Evolutionary conservation across 768 basidiomycete genomes (phyloP), one percentile per base, ranked within the genome.

Genomic region (Lentinula aciculospora): DNA sequence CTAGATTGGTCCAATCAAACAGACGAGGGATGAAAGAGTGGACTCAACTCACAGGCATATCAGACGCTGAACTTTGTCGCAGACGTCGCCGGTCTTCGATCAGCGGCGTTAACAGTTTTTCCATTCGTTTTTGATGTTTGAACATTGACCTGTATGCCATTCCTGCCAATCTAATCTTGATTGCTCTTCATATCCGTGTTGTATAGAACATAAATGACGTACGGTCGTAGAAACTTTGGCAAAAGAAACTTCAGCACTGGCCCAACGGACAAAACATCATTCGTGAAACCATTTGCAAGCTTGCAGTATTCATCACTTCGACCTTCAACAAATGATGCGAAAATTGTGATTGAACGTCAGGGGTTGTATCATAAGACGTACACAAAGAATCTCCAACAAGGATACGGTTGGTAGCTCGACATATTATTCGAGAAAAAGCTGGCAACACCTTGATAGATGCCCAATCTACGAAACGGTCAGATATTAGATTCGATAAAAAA

Each of bases 311-410:
- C 71, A 42, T 67, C 57, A 60, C 71, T 65, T 44, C 74, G 70
- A 58, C 70, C 75, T 76, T 59, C 50, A 46, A 57, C 58, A 28
- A 49, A 54, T 60, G 28, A 49, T 64, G 34, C 63, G 40, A 47
- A 31, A 42, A 19, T 45, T n/a, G 10, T 48, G 8, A n/a, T 12
- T 4, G 8, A 47, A 54, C 47, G 45, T 40, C 6, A 13, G 44
- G 15, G 44, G 23, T 9, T 42, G 40, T 58, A 25, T 54, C 37
- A 31, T 23, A 45, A 45, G 34, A 65, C 70, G 54, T 55, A 77
- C 77, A 74, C 47, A 74, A 56, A 12, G 72, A 68, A 4, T 66
- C 48, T 1, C 76, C 76, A 27, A 77, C 72, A 48, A 76, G 77
- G 37, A 75, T 58, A 25, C 77, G 75, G 56, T 75, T 77, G 49